A percentile compares a stretch with the other conserved stretches of the same genome.
These are phyloP conservation scores for slime mould (Dictyostelium discoideum) DNA, from an alignment of 78 protist species.

Conservation along the genomic window DNA sequence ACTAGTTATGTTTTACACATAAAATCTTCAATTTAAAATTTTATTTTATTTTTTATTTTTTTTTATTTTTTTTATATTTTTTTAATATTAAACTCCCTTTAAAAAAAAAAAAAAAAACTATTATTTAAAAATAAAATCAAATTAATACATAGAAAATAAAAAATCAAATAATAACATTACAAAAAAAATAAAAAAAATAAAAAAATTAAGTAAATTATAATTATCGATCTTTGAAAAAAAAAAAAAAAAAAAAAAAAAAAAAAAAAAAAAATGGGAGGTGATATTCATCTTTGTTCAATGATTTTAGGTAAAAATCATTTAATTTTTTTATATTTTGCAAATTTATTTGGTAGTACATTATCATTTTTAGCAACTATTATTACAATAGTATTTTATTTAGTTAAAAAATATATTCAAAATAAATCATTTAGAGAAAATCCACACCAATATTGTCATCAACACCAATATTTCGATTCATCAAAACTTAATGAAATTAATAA, in stretches of 20 bases:
- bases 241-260: background rate
- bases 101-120: too few species aligned
- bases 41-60: too few species aligned
- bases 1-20: too few species aligned
- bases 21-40: background rate
- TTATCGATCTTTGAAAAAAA: too few species aligned
- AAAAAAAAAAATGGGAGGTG: conserved; percentile 39
- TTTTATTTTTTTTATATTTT: too few species aligned
- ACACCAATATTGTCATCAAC: background rate
- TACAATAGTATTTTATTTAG: background rate
- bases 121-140: too few species aligned
- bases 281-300: conserved; percentile 11
- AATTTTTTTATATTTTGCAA: background rate
- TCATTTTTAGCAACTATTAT: background rate
- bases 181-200: too few species aligned
- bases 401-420: background rate
- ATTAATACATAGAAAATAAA: too few species aligned
- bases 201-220: too few species aligned
- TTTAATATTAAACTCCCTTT: background rate
- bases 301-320: background rate
- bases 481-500: background rate
- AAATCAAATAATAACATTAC: too few species aligned
- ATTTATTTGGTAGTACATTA: background rate
- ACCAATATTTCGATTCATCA: background rate
- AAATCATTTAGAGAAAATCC: background rate